phyloP scores from a whole-genome alignment of 1,139 yeast genomes.

The Citeromyces hawaiiensis region DNA sequence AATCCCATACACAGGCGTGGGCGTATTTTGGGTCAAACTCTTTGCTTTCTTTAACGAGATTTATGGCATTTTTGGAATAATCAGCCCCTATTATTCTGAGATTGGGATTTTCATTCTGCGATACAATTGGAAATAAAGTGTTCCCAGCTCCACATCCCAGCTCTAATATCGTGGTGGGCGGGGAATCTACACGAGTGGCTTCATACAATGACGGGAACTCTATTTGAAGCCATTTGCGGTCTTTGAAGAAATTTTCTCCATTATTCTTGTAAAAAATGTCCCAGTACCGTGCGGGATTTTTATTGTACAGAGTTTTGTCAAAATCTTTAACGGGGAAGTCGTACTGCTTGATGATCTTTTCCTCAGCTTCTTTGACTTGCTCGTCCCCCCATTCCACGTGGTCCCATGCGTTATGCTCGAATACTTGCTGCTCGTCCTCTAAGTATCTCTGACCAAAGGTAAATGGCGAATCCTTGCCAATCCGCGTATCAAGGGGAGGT shows the following conservation, averaged over 20 bases:
- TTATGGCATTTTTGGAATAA: slow-evolving; percentile 82
- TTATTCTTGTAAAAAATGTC: slow-evolving; percentile 86
- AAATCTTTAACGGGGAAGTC: slow-evolving; percentile 77
- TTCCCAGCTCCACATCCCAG: slow-evolving; percentile 99
- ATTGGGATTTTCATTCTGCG: slow-evolving; percentile 69
- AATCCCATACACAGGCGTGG: slow-evolving; percentile 89
- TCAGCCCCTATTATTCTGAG: slow-evolving; percentile 78
- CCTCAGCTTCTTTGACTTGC: slow-evolving; percentile 65
- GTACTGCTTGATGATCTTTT: slow-evolving; percentile 60
- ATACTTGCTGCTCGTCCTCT: slow-evolving; percentile 65
- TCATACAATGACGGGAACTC: slow-evolving; percentile 83
- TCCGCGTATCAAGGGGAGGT: slow-evolving; percentile 33
- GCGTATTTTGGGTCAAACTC: slow-evolving; percentile 53
- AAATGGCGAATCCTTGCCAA: slow-evolving; percentile 84
- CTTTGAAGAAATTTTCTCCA: slow-evolving; percentile 87
- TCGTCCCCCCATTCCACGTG: slow-evolving; percentile 97
- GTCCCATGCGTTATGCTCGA: slow-evolving; percentile 95
- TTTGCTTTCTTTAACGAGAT: slow-evolving; percentile 56
- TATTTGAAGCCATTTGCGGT: slow-evolving; percentile 88
- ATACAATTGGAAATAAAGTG: slow-evolving; percentile 80
- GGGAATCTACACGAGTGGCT: slow-evolving; percentile 57
- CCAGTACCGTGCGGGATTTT: slow-evolving; percentile 91
- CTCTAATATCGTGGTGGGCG: slow-evolving; percentile 68
- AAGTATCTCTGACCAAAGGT: slow-evolving; percentile 81
- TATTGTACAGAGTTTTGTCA: slow-evolving; percentile 66